Evolutionary conservation across 2,329 filamentous ascomycete genomes (phyloP).

Genomic region (Colletotrichum truncatum): DNA sequence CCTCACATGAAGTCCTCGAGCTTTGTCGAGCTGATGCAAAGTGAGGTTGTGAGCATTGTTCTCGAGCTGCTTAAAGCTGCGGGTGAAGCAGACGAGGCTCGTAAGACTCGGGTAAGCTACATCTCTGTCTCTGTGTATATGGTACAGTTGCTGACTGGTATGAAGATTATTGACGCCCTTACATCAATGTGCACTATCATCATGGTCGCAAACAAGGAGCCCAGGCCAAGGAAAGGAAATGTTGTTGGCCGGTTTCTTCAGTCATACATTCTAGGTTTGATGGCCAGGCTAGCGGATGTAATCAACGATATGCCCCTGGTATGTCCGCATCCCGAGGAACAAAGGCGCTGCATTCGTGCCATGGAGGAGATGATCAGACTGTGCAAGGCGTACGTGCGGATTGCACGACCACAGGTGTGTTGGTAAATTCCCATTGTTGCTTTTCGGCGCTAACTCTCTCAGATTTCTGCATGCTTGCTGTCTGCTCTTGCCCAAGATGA

Average conservation of each 20-base stretch:
- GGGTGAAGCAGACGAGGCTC: constrained; percentile 71
- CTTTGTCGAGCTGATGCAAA: constrained; percentile 74
- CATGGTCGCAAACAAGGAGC: constrained; percentile 48
- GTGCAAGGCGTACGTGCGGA: constrained; percentile 76
- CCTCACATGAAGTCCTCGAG: constrained; percentile 73
- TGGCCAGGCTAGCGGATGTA: constrained; percentile 80
- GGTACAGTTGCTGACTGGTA: background rate
- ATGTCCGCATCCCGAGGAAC: constrained; percentile 70
- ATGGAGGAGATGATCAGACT: constrained; percentile 89
- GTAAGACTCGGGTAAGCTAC: constrained; percentile 64
- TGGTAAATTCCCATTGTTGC: constrained; percentile 12
- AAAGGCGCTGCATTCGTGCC: constrained; percentile 79
- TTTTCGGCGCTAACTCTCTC: constrained; percentile 34
- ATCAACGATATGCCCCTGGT: constrained; percentile 74
- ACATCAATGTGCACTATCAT: constrained; percentile 54
- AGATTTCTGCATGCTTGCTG: constrained; percentile 93
- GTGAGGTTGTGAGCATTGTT: constrained; percentile 79
- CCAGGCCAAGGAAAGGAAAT: constrained; percentile 60
- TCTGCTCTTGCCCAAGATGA: constrained; percentile 80
- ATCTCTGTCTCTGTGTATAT: background rate
- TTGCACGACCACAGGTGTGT: constrained; percentile 84
- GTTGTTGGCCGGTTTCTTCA: constrained; percentile 81
- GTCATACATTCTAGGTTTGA: constrained; percentile 84
- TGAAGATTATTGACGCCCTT: constrained; percentile 58
- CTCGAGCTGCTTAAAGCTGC: constrained; percentile 85